Evolutionary conservation across 139 green algal species (phyloP).

Genomic region (Asterochloris erici): DNA sequence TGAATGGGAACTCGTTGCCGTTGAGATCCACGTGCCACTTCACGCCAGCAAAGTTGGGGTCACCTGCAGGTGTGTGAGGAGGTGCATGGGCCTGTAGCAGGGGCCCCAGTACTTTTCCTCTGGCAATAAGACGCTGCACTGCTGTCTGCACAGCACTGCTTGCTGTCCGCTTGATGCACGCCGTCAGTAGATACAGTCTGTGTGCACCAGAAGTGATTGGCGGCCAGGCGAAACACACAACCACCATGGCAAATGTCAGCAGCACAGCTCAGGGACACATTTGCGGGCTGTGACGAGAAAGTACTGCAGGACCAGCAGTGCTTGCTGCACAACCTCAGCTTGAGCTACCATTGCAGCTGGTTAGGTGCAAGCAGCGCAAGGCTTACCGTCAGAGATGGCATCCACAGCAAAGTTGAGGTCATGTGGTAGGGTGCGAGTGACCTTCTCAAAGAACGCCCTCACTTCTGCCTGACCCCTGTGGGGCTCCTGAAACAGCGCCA

Average conservation of each 20-base stretch:
- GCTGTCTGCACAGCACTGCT: no score
- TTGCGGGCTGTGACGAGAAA: background rate
- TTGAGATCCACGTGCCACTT: conserved; percentile 64
- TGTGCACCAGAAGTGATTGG: no score
- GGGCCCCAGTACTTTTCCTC: background rate
- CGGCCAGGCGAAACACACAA: no score
- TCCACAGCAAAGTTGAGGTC: conserved; percentile 80
- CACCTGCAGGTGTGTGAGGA: background rate
- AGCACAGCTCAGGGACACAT: no score
- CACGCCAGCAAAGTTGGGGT: conserved; percentile 3
- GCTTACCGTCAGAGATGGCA: conserved; percentile 49
- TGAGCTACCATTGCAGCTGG: background rate
- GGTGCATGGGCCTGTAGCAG: background rate
- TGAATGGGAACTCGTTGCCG: conserved; percentile 74
- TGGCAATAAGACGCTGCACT: no score
- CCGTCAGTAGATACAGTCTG: no score
- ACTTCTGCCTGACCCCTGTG: conserved; percentile 54
- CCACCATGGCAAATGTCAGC: no score
- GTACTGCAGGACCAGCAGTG: background rate
- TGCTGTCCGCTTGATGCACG: no score
- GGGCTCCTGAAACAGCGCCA: conserved; percentile 65
- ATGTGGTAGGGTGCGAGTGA: conserved; percentile 36
- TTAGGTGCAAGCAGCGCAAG: background rate
- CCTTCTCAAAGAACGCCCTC: conserved; percentile 58
- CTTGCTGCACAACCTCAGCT: no score